phyloP scores from a whole-genome alignment of 495 filamentous ascomycete genomes.

The Collariella sp. region DNA sequence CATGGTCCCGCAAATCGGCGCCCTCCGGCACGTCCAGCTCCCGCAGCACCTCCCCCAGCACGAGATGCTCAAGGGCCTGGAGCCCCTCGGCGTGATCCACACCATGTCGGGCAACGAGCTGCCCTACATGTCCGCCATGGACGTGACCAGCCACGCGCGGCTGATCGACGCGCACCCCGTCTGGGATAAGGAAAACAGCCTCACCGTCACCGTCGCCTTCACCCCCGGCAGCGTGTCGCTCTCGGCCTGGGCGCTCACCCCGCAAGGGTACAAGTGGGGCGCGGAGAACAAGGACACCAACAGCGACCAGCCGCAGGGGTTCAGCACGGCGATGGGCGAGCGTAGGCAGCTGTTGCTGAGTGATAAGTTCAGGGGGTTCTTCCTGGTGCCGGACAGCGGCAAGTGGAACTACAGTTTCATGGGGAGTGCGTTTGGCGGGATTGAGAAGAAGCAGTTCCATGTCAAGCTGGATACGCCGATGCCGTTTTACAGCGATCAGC shows the following conservation, averaged over 20 bases:
- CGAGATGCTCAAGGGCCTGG: constrained; percentile 77
- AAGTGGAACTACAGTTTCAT: constrained; percentile 99
- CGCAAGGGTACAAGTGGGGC: constrained; percentile 93
- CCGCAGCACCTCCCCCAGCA: constrained; percentile 91
- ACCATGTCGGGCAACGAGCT: constrained; percentile 92
- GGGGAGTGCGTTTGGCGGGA: constrained; percentile 71
- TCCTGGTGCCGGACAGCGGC: constrained; percentile 84
- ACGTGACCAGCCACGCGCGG: constrained; percentile 87
- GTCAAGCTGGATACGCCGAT: constrained; percentile 90
- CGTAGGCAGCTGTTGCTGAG: constrained; percentile 90
- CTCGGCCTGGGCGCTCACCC: constrained; percentile 84
- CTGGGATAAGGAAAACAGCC: constrained; percentile 86
- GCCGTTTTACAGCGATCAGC: constrained; percentile 86
- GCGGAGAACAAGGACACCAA: constrained; percentile 87
- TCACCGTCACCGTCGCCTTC: constrained; percentile 95
- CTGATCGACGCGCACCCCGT: constrained; percentile 73
- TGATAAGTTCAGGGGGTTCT: constrained; percentile 88
- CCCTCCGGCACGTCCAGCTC: constrained; percentile 81
- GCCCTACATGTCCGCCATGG: constrained; percentile 87
- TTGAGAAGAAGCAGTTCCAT: constrained; percentile 83
- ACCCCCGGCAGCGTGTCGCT: constrained; percentile 97
- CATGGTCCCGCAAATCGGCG: constrained; percentile 95
- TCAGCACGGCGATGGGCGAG: constrained; percentile 84
- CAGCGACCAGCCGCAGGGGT: constrained; percentile 88
- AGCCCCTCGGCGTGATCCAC: constrained; percentile 93